phyloP scores from a whole-genome alignment of 305 asterid species.

The Solanum aculeatissimum region DNA sequence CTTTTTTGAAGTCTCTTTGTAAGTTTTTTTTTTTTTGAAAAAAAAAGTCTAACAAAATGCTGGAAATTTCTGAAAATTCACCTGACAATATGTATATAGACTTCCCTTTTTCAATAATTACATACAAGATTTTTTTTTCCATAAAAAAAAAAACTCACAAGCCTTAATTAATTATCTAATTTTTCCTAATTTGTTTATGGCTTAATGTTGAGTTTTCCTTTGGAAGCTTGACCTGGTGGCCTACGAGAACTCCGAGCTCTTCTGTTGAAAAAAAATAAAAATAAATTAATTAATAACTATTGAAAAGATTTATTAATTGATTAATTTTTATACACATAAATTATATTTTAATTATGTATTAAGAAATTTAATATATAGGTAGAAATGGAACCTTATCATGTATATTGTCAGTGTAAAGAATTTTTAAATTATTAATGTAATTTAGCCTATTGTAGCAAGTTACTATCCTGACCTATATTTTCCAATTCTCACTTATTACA shows the following conservation, averaged over 20 bases:
- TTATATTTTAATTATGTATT: neutral
- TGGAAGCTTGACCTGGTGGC: slow-evolving; percentile 60
- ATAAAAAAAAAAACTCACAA: neutral
- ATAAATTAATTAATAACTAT: too few species aligned
- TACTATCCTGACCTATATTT: too few species aligned
- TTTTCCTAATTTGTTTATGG: neutral
- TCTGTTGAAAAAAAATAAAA: slow-evolving; percentile 38
- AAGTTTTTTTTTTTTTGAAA: neutral
- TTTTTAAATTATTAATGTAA: too few species aligned
- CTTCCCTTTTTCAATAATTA: slow-evolving; percentile 9
- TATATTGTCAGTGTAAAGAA: too few species aligned
- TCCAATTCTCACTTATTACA: too few species aligned
- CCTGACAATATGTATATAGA: slow-evolving; percentile 3
- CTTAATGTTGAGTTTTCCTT: neutral
- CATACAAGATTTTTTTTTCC: neutral
- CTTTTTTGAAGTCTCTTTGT: neutral
- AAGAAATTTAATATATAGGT: too few species aligned
- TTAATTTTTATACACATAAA: neutral
- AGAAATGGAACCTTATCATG: too few species aligned
- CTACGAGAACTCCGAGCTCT: slow-evolving; percentile 51
- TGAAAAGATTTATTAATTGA: neutral
- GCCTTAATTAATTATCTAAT: neutral
- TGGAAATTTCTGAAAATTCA: neutral
- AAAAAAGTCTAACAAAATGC: neutral
- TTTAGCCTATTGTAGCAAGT: too few species aligned